These are phyloP conservation scores for Basipetospora chlamydospora DNA, from an alignment of 2,329 filamentous ascomycete genomes.

Conservation along the genomic window DNA sequence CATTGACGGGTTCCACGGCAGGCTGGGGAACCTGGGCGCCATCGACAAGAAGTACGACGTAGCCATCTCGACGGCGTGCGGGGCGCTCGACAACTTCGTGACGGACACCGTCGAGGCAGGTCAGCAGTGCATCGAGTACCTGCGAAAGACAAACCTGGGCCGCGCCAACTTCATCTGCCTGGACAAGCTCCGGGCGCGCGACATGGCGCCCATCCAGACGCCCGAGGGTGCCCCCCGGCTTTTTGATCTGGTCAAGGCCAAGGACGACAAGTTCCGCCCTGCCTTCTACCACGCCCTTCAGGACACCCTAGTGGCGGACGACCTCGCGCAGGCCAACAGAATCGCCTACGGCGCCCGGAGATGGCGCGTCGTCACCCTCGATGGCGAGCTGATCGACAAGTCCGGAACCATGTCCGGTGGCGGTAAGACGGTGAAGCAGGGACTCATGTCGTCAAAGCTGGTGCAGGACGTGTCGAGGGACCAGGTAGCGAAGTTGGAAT, in stretches of 20 bases:
- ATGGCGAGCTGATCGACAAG: conserved; percentile 91
- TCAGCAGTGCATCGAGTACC: conserved; percentile 94
- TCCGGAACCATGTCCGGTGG: conserved; percentile 98
- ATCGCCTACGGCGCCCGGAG: conserved; percentile 88
- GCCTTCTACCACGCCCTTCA: conserved; percentile 94
- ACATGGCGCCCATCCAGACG: conserved; percentile 68
- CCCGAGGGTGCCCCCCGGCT: conserved; percentile 84
- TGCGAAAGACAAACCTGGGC: conserved; percentile 93
- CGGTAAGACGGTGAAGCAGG: conserved; percentile 77
- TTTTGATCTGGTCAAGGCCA: conserved; percentile 83
- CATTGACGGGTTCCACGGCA: conserved; percentile 92
- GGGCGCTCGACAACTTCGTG: conserved; percentile 85
- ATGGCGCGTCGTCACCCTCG: conserved; percentile 93
- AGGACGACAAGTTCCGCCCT: conserved; percentile 72
- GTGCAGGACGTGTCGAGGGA: conserved; percentile 78
- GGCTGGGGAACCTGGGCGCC: conserved; percentile 82
- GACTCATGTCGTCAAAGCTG: conserved; percentile 93
- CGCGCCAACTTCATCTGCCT: conserved; percentile 95
- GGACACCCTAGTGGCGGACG: conserved; percentile 83
- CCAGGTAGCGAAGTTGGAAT: conserved; percentile 74
- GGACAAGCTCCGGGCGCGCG: conserved; percentile 67
- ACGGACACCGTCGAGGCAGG: conserved; percentile 92
- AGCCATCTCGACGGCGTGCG: conserved; percentile 94
- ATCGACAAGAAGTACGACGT: conserved; percentile 93
- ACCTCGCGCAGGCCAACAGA: conserved; percentile 89